These are phyloP conservation scores for Gaultheria prostrata DNA, from an alignment of 148 eudicot genomes.

Conservation along the genomic window DNA sequence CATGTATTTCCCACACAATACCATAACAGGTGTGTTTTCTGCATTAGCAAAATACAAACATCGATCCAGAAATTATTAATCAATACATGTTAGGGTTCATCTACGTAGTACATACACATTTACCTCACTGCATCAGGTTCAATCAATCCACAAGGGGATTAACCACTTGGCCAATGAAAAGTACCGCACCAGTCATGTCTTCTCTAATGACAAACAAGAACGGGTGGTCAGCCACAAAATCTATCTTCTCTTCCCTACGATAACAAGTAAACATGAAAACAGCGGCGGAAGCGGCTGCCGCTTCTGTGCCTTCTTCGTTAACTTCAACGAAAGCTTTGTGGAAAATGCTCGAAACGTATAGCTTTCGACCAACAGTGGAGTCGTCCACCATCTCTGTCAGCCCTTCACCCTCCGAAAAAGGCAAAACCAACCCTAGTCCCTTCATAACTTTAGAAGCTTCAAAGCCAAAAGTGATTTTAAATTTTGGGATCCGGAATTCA, in stretches of 20 bases:
- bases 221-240: conserved; percentile 94
- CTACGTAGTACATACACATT: conserved; percentile 17
- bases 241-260: conserved; percentile 24
- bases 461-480: conserved; percentile 72
- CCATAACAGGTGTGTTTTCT: not conserved
- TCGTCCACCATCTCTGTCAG: conserved; percentile 75
- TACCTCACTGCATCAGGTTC: not conserved
- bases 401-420: conserved; percentile 59
- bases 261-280: conserved; percentile 18
- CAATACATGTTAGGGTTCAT: not conserved
- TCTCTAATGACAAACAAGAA: conserved; percentile 75
- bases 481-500: conserved; percentile 59
- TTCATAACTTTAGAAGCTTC: conserved; percentile 72
- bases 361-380: conserved; percentile 41
- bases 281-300: conserved; percentile 79
- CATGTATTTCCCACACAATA: not conserved
- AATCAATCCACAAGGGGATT: conserved; percentile 46
- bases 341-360: conserved; percentile 61
- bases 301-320: conserved; percentile 94
- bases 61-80: not conserved
- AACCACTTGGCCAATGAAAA: conserved; percentile 60
- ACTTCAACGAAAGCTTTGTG: conserved; percentile 86
- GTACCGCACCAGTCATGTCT: conserved; percentile 69
- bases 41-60: not conserved
- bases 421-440: conserved; percentile 50